Evolutionary conservation across 176 grass and related monocot genomes (phyloP), one percentile per base, ranked within the genome.

Genomic region (Eragrostis curvula): DNA sequence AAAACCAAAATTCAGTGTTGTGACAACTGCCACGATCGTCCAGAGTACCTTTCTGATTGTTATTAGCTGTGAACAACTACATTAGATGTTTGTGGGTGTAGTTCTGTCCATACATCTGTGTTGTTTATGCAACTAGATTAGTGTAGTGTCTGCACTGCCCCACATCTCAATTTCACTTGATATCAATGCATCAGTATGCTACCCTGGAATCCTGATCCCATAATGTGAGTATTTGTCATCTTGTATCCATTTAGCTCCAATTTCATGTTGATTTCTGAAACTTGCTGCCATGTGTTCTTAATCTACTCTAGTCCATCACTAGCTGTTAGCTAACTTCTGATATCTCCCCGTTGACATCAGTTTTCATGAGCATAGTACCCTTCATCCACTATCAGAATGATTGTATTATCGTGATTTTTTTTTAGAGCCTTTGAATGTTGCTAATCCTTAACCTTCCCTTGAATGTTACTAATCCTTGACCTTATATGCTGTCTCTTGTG

Each of bases 351-450:
- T 45, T 57, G 46, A 64, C 13, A 23, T 46, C 1, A 36, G 32
- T 36, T 36, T 36, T 36, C 32, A 36, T 36, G 32, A 36, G 32
- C 4, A 36, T 36, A n/a, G n/a, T 36, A 36, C 14, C 44, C 41
- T 27, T 65, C 1, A 69, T 62, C 16, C 20, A 77, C n/a, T 32
- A 12, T 57, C 47, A 46, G 18, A 56, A 29, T 43, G 24, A 36
- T n/a, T 6, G 5, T 69, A 44, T 4, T 52, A 71, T 16, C 52
- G 20, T n/a, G 48, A 21, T 12, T 57, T 25, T 79, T 39, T 53
- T 36, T 68, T 75, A 75, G 30, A 46, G 60, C 16, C 43, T 68
- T 59, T 78, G 43, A 43, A 76, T 70, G 53, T 46, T 45, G 70
- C 43, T 75, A 52, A 36, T 76, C 14, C 46, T 27, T 85, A 7